phyloP scores from a whole-genome alignment of 1,139 yeast species.

The Ogataea hybrid region DNA sequence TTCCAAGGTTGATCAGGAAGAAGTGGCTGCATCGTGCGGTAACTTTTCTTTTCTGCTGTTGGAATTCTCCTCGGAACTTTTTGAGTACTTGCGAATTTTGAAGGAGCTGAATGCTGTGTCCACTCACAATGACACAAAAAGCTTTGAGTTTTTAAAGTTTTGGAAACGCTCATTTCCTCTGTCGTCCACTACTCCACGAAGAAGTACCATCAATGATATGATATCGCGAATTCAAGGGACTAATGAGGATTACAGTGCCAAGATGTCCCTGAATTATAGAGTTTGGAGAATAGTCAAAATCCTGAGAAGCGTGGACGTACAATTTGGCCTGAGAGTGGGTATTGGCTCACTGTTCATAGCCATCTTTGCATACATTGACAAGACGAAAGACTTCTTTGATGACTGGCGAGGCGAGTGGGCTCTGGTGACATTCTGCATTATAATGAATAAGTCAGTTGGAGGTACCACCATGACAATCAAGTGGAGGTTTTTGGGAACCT shows the following conservation, averaged over 20 bases:
- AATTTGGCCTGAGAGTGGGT: constrained; percentile 78
- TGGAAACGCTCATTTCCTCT: constrained; percentile 36
- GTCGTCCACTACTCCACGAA: constrained; percentile 1
- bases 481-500: constrained; percentile 75
- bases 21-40: constrained; percentile 83
- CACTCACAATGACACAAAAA: constrained; percentile 19
- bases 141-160: constrained; percentile 53
- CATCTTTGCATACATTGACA: constrained; percentile 62
- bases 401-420: constrained; percentile 88
- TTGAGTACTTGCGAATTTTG: constrained; percentile 45
- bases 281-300: constrained; percentile 45
- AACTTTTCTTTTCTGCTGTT: constrained; percentile 68
- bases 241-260: constrained; percentile 1
- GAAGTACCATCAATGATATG: constrained; percentile 46
- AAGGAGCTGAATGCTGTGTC: constrained; percentile 31
- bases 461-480: constrained; percentile 81
- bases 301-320: constrained; percentile 63
- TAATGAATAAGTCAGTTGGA: constrained; percentile 86
- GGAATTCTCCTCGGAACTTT: constrained; percentile 60
- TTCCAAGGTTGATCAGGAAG: constrained; percentile 68
- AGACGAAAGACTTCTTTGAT: constrained; percentile 51
- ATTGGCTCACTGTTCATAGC: constrained; percentile 71
- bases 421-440: constrained; percentile 71
- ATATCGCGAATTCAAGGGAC: constrained; percentile 37
- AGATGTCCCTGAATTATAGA: constrained; percentile 15